Evolutionary conservation across 2,329 filamentous ascomycete species (phyloP), one percentile per base, ranked within the genome.

Genomic region (Ceratocystis diversiconidia): DNA sequence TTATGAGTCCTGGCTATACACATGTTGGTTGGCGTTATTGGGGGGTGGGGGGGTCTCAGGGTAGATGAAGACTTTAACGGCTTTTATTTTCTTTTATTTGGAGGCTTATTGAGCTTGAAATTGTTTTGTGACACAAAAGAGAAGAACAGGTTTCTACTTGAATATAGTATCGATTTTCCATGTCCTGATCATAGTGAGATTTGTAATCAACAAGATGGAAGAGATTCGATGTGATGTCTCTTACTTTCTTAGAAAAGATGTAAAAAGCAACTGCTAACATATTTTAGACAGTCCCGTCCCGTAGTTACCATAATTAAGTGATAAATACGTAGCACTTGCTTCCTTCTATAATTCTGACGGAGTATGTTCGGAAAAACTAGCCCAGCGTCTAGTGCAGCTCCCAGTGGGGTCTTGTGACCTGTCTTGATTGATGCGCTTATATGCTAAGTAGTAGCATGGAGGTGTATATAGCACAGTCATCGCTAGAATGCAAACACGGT

Each of bases 381-480:
- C 3, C 1, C 8, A 10, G n/a, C 22, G 48, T 15, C 36, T 41
- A 8, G 36, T 41, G 46, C n/a, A 48, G 46, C n/a, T 3, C 48
- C 17, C 10, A 4, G n/a, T 3, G n/a, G 48, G 10, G 6, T 19
- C 48, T 1, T 25, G 48, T 50, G 8, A 5, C 22, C n/a, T n/a
- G 48, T 22, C 19, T 50, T 57, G 52, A 57, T 57, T 57, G 52
- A 57, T 57, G 52, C 52, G 52, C 52, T 57, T 57, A 57, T 30
- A 30, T 25, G 48, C 3, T 12, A 12, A 4, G 36, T 12, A 15
- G 36, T 12, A 41, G 36, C 36, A 41, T 36, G 32, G 7, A 36
- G 5, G 8, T 36, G 32, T 30, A 17, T 5, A 5, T 5, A 17
- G 28, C 28, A 57, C 52, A 57, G 52, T 57, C 15, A 12, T n/a